These are phyloP conservation scores for Metschnikowia colocasiae DNA, from an alignment of 805 yeast species.

Conservation along the genomic window DNA sequence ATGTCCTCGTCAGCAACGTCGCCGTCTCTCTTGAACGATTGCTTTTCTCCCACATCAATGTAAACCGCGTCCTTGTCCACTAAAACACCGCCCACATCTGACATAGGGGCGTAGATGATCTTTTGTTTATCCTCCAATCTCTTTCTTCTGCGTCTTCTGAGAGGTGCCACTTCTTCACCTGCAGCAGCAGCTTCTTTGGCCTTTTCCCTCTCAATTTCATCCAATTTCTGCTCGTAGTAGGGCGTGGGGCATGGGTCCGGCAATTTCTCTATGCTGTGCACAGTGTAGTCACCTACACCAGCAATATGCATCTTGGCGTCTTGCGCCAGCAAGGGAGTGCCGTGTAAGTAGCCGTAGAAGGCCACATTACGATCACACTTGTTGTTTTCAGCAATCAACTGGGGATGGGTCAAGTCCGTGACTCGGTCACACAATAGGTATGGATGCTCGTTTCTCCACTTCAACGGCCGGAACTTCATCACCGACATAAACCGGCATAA, in stretches of 20 bases:
- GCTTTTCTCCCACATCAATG: constrained; percentile 67
- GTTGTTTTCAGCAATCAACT: constrained; percentile 67
- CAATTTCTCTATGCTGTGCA: constrained; percentile 74
- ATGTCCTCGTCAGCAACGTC: constrained; percentile 55
- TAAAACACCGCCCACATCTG: constrained; percentile 97
- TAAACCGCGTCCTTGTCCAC: constrained; percentile 98
- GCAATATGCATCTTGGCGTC: constrained; percentile 86
- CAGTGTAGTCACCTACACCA: constrained; percentile 88
- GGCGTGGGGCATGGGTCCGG: constrained; percentile 99
- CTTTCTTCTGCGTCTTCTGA: constrained; percentile 62
- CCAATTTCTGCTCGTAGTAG: constrained; percentile 77
- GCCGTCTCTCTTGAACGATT: constrained; percentile 35
- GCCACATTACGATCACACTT: constrained; percentile 89
- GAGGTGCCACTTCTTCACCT: constrained; percentile 51
- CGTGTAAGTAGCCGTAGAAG: constrained; percentile 90
- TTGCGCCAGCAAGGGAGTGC: constrained; percentile 71
- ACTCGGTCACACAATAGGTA: constrained; percentile 87
- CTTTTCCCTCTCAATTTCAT: constrained; percentile 73
- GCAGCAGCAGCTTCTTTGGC: constrained; percentile 61
- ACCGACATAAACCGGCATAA: constrained; percentile 89
- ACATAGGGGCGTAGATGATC: constrained; percentile 97
- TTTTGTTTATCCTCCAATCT: constrained; percentile 92
- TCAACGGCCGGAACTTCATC: constrained; percentile 98
- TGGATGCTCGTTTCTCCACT: constrained; percentile 99
- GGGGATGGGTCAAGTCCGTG: constrained; percentile 92